Base-by-base conservation (phyloP, 2,329 filamentous ascomycete genomes). In the Diplodia seriata region DNA sequence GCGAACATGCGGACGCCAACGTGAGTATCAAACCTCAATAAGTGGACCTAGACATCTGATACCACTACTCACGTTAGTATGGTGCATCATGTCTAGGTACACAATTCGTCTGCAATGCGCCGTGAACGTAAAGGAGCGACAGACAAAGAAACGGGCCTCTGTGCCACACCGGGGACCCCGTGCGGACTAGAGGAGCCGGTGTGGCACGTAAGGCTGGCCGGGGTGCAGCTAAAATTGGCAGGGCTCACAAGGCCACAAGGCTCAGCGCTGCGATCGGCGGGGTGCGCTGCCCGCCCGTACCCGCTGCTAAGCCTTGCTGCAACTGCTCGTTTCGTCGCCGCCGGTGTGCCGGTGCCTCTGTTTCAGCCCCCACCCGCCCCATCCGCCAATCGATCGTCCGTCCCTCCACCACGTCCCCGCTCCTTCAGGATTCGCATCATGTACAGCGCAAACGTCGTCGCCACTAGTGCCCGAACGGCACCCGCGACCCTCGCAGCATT, bases 281-380 rank as follows among this genome's bases (percentile, higher is more conserved):
- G 31, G 33, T 40, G 14, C 18, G 53, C n/a, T n/a, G n/a, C 53
- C 53, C 14, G 7, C 9, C 9, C 26, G 18, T 7, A 15, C 38
- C 18, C n/a, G 23, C 55, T 43, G 59, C 59, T 63, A 50, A 63
- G 59, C 59, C 59, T 63, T 63, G 59, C 59, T n/a, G 47, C 14
- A 47, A 15, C 26, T 18, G 3, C 43, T 47, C 18, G 43, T 20
- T n/a, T n/a, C 43, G 9, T 20, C 43, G 11, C 15, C 9, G 26
- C 33, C 20, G 20, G 9, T 3, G 31, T 61, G 36, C 29, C 23
- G 23, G 23, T 23, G 23, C 56, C 31, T 11, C 38, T 2, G 38
- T 47, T 29, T 47, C 38, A 20, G 56, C 38, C 56, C 18, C 40
- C 57, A 31, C 38, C n/a, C 18, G 9, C 51, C 51, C 29, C 36